A percentile compares a stretch with the other conserved stretches of the same genome.
Evolutionary conservation across 805 yeast genomes (phyloP).

Genomic region (Tetrapisispora nanseiensis): DNA sequence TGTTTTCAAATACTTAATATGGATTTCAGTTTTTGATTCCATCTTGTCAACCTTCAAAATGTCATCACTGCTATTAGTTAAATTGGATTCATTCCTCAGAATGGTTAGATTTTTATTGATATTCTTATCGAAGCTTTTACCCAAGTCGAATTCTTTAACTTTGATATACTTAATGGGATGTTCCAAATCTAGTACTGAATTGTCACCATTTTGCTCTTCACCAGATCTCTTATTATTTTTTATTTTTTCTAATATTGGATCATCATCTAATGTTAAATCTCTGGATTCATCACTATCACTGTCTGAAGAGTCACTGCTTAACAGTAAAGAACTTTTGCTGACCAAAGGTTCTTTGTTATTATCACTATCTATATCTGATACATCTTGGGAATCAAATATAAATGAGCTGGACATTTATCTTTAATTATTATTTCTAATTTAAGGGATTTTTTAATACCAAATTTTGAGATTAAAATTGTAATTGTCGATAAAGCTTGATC

Average conservation of each 20-base stretch:
- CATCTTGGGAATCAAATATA: conserved; percentile 1
- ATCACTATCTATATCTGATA: background rate
- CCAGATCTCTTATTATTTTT: background rate
- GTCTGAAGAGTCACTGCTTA: conserved; percentile 1
- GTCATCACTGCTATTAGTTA: background rate
- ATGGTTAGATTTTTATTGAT: conserved; percentile 8
- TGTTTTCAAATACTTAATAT: background rate
- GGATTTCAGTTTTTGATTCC: background rate
- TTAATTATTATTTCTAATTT: no score
- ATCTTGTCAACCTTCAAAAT: background rate
- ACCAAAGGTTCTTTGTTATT: background rate
- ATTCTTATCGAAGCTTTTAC: conserved; percentile 13
- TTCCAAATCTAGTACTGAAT: background rate
- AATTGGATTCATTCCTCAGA: conserved; percentile 4
- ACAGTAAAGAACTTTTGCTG: background rate
- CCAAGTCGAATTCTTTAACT: conserved; percentile 16
- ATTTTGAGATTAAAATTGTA: no score
- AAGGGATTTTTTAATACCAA: no score
- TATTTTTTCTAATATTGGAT: background rate
- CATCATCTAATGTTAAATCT: background rate
- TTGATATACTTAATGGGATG: background rate
- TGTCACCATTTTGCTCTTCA: background rate
- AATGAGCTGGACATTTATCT: conserved; percentile 1
- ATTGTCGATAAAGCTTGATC: no score
- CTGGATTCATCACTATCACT: background rate